These are phyloP conservation scores for Fusarium scirpi DNA, from an alignment of 2,329 filamentous ascomycete genomes.

Conservation along the genomic window DNA sequence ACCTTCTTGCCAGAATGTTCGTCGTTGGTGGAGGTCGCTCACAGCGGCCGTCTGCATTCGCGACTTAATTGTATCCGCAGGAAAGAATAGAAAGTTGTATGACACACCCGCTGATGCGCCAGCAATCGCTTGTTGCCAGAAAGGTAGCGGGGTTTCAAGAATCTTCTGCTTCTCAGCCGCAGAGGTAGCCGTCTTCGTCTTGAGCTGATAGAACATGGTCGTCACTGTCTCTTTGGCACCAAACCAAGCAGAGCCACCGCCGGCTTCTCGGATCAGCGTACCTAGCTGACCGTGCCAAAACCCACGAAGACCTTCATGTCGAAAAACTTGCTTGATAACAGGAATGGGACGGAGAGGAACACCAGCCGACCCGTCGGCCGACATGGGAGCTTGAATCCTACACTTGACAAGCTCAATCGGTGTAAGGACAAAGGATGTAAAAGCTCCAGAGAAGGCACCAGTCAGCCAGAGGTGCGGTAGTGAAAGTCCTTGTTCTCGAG, in stretches of 20 bases:
- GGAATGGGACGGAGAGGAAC: conserved; percentile 71
- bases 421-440: conserved; percentile 91
- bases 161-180: conserved; percentile 57
- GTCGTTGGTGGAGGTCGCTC: conserved; percentile 64
- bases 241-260: conserved; percentile 95
- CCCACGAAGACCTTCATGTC: conserved; percentile 82
- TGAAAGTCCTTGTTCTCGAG: conserved; percentile 71
- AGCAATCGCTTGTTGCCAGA: conserved; percentile 89
- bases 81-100: conserved; percentile 98
- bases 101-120: conserved; percentile 90
- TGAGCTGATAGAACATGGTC: conserved; percentile 73
- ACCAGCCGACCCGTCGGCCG: conserved; percentile 55
- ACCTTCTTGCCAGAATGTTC: conserved; percentile 79
- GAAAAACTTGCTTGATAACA: conserved; percentile 83
- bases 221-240: conserved; percentile 87
- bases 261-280: conserved; percentile 92
- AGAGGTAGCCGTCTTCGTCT: conserved; percentile 57
- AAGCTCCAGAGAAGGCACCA: conserved; percentile 86
- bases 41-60: conserved; percentile 92
- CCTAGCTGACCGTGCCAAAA: conserved; percentile 97
- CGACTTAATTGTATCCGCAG: conserved; percentile 96
- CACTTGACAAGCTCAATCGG: conserved; percentile 98
- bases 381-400: conserved; percentile 86
- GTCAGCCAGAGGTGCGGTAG: conserved; percentile 81
- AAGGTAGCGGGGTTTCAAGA: conserved; percentile 69